Percentiles rank a stretch among this genome's conserved stretches.
phyloP scores from a whole-genome alignment of 176 grass and related monocot species.

The Alopecurus myosuroides region DNA sequence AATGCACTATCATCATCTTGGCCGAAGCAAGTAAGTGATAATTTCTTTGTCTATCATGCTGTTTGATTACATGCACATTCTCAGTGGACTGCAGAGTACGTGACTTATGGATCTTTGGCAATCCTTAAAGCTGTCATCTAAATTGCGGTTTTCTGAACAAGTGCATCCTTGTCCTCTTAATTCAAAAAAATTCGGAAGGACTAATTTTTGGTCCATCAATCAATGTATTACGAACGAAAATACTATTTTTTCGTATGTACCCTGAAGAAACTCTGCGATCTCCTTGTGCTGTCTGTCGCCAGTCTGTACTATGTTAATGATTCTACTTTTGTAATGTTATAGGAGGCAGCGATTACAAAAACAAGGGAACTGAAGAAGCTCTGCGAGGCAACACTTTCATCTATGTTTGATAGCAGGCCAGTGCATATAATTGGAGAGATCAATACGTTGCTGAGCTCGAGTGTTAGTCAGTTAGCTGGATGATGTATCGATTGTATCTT shows the following conservation, averaged over 20 bases:
- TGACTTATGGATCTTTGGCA: background rate
- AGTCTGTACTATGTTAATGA: conserved; percentile 12
- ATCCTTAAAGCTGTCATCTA: background rate
- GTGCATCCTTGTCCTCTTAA: background rate
- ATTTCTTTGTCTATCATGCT: background rate
- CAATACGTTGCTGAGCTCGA: conserved; percentile 63
- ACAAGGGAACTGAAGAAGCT: conserved; percentile 81
- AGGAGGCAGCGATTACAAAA: conserved; percentile 82
- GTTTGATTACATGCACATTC: conserved; percentile 1
- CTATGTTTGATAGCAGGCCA: conserved; percentile 86
- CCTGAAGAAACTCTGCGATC: background rate
- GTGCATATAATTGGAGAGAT: conserved; percentile 95
- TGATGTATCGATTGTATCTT: conserved; percentile 29
- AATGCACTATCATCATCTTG: conserved; percentile 84
- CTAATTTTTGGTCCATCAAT: background rate
- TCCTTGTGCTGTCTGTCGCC: conserved; percentile 14
- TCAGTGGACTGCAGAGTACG: background rate
- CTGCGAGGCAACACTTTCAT: conserved; percentile 71
- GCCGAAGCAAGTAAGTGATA: conserved; percentile 79
- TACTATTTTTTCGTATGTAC: background rate
- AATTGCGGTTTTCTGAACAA: background rate
- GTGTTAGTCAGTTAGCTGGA: conserved; percentile 46
- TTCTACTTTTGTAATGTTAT: conserved; percentile 23
- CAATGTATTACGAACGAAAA: background rate
- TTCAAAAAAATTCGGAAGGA: background rate